Percentiles rank a stretch among this genome's conserved stretches.
Conservation (phyloP, 495 filamentous ascomycete species). For the Hypoxylon subgilvum region DNA sequence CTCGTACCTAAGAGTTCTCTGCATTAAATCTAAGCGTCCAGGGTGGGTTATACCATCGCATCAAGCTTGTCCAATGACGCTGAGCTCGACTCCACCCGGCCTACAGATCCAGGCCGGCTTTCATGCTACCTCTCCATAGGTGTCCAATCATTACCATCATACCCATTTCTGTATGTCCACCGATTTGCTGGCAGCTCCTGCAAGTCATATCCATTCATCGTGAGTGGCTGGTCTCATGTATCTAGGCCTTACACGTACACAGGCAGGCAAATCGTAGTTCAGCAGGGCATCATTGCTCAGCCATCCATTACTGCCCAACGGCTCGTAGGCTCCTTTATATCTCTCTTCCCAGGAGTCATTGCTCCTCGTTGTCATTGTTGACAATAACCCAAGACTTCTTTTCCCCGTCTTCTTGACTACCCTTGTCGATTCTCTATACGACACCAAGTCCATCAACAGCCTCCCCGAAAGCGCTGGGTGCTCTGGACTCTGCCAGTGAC, state of each 20-base stretch:
- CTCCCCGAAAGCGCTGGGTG: too few relatives aligned
- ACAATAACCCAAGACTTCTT: neutral
- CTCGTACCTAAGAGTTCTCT: neutral
- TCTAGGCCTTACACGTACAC: constrained; percentile 1
- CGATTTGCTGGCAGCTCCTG: constrained; percentile 3
- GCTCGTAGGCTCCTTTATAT: neutral
- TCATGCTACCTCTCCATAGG: neutral
- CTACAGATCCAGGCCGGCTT: neutral
- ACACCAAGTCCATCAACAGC: too few relatives aligned
- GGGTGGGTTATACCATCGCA: neutral
- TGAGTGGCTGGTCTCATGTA: constrained; percentile 3
- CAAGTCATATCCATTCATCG: constrained; percentile 2
- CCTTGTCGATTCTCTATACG: too few relatives aligned
- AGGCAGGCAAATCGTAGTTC: neutral
- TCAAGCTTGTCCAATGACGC: constrained; percentile 13
- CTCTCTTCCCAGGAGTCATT: neutral
- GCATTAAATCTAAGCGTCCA: too few relatives aligned
- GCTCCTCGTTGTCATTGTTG: neutral
- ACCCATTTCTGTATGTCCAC: neutral
- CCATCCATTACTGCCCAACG: constrained; percentile 19
- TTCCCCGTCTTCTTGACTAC: too few relatives aligned
- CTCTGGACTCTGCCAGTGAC: too few relatives aligned
- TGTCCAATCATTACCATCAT: constrained; percentile 21
- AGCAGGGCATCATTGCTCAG: constrained; percentile 1
- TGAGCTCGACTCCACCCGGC: constrained; percentile 14